Base-by-base conservation (phyloP, 2,329 filamentous ascomycete species). In the Xylaria sp. region DNA sequence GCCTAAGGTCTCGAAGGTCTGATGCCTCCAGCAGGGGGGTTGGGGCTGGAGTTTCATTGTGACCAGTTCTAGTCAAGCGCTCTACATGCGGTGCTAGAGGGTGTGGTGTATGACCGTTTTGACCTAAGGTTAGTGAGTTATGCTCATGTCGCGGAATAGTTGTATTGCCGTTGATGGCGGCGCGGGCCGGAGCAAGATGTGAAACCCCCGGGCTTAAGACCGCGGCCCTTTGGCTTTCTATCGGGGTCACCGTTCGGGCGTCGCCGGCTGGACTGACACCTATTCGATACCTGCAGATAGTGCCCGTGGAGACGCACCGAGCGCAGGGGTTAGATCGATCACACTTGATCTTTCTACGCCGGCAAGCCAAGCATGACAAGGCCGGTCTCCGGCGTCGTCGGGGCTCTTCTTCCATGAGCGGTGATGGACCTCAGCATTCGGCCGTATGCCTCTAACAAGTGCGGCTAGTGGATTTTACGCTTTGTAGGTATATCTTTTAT, bases 271-370 rank as follows among this genome's bases (percentile, higher is more conserved):
- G 63, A 50, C 65, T 57, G 47, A 35, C 35, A 57, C 66, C 68
- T 15, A 63, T 28, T 37, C 68, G 70, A 60, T 70, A 80, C 15
- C 62, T 70, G 57, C 78, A 81, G 4, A 66, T 67, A 46, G 68
- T 66, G 45, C 72, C 73, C 17, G 71, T 70, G 1, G 71, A 69
- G 15, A 72, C 69, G 65, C 78, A 81, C 62, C 76, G 76, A 14
- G 66, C 59, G 63, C 79, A 82, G 3, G 79, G 79, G 17, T 74
- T 69, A n/a, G 71, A 75, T 1, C 78, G 72, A 61, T 82, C 77
- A 61, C 80, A 82, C 55, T 79, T 80, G 70, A 82, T 76, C 68
- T 82, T 82, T 38, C 79, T 76, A 17, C 77, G 76, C 17, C 80
- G 74, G 68, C 80, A 82, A 62, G 78, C 74, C 15, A 78, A 64